These are phyloP conservation scores for Backusella morwellensis DNA, from an alignment of 192 early-diverging fungal species.

Conservation along the genomic window DNA sequence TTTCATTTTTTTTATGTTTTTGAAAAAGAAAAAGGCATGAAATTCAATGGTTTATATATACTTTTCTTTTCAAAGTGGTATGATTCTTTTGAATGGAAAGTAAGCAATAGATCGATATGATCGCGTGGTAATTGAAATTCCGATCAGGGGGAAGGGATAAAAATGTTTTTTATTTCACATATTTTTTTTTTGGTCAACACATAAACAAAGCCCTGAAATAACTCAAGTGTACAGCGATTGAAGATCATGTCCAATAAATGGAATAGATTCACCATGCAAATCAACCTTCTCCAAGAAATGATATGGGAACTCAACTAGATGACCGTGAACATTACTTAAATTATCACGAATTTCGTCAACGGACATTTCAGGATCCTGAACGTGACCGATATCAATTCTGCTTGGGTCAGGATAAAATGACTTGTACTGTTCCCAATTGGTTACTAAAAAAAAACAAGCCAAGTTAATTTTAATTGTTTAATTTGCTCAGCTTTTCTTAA, in stretches of 20 bases:
- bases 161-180: background rate
- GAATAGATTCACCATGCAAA: constrained; percentile 39
- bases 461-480: constrained; percentile 8
- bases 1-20: background rate
- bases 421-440: constrained; percentile 52
- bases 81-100: background rate
- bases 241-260: constrained; percentile 25
- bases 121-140: background rate
- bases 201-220: background rate
- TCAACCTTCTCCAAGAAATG: constrained; percentile 49
- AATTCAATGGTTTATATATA: background rate
- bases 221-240: constrained; percentile 36
- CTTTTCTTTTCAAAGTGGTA: background rate
- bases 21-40: background rate
- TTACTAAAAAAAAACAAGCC: constrained; percentile 18
- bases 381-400: constrained; percentile 47
- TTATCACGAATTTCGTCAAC: constrained; percentile 38
- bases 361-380: constrained; percentile 41
- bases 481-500: constrained; percentile 31
- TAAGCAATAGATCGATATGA: background rate
- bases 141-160: background rate
- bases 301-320: constrained; percentile 54
- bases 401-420: constrained; percentile 45
- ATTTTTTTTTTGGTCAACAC: background rate
- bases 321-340: constrained; percentile 46